Evolutionary conservation across 345 rosid genomes (phyloP).

Genomic region (Combretum micranthum): DNA sequence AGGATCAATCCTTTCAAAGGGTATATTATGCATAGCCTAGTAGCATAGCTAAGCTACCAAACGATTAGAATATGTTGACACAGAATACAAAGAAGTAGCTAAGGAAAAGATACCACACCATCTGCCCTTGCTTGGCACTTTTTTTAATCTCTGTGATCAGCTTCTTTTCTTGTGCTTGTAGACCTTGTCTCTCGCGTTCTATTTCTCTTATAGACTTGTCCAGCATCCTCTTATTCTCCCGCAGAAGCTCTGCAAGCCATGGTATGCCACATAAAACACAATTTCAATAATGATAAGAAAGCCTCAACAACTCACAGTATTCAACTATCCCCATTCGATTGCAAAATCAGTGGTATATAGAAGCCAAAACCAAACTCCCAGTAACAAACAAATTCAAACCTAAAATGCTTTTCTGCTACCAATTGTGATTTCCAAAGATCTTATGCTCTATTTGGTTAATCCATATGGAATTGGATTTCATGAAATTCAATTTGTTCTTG

Average conservation of each 20-base stretch:
- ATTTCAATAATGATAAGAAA: background rate
- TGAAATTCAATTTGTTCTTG: too few species aligned
- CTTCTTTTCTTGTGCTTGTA: conserved; percentile 88
- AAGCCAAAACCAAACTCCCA: background rate
- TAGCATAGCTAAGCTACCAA: background rate
- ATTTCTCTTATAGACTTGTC: conserved; percentile 94
- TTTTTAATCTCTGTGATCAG: conserved; percentile 88
- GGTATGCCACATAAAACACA: background rate
- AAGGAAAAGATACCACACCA: conserved; percentile 37
- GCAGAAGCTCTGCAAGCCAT: conserved; percentile 58
- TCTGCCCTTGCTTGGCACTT: conserved; percentile 94
- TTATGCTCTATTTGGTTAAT: too few species aligned
- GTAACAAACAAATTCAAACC: conserved; percentile 1
- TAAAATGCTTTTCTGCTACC: background rate
- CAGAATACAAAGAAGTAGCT: background rate
- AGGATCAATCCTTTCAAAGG: too few species aligned
- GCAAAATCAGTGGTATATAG: background rate
- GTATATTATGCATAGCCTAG: background rate
- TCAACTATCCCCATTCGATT: background rate
- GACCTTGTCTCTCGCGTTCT: conserved; percentile 91
- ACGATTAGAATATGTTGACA: background rate
- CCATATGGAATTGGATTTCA: too few species aligned
- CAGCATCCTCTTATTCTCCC: conserved; percentile 93
- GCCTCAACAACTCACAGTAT: background rate
- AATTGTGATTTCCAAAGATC: too few species aligned